These are phyloP conservation scores for Verticillium tricorpus DNA, from an alignment of 2,329 filamentous ascomycete genomes.

Conservation along the genomic window DNA sequence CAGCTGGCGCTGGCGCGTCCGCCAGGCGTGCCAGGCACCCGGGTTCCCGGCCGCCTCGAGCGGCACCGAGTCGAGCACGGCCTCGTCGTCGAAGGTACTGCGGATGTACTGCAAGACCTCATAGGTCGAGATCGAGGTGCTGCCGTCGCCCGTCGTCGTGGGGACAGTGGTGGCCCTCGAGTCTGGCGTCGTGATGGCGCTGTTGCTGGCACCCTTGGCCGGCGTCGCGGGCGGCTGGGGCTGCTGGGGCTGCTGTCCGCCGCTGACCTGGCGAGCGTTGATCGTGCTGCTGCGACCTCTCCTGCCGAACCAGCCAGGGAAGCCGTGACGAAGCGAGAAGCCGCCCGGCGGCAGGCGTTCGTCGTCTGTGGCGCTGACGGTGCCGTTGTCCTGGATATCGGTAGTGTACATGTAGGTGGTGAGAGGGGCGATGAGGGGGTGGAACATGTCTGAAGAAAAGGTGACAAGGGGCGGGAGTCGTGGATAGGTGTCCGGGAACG, in stretches of 20 bases:
- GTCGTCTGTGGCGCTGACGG: constrained; percentile 77
- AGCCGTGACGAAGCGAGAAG: constrained; percentile 86
- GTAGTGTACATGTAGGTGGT: constrained; percentile 95
- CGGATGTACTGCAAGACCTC: constrained; percentile 77
- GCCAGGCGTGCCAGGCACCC: constrained; percentile 93
- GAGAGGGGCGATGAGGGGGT: constrained; percentile 84
- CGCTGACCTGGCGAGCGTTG: constrained; percentile 33
- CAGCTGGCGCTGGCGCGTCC: constrained; percentile 46
- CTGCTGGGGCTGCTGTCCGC: constrained; percentile 26
- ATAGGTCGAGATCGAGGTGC: constrained; percentile 40
- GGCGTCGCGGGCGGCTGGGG: constrained; percentile 22
- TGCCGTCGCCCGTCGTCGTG: constrained; percentile 7
- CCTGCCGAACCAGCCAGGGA: constrained; percentile 82
- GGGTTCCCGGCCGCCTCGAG: constrained; percentile 82
- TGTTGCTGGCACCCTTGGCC: constrained; percentile 14
- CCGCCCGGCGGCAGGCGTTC: constrained; percentile 82
- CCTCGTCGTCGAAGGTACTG: constrained; percentile 73
- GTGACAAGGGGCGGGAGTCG: constrained; percentile 75
- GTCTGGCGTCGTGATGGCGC: constrained; percentile 23
- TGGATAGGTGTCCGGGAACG: constrained; percentile 79
- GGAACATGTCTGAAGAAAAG: constrained; percentile 90
- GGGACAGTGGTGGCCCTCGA: constrained; percentile 20
- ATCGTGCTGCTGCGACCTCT: constrained; percentile 38
- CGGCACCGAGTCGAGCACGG: constrained; percentile 72
- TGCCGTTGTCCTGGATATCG: constrained; percentile 67